Evolutionary conservation across 2,329 filamentous ascomycete species (phyloP).

Genomic region (Ascochyta lentis): DNA sequence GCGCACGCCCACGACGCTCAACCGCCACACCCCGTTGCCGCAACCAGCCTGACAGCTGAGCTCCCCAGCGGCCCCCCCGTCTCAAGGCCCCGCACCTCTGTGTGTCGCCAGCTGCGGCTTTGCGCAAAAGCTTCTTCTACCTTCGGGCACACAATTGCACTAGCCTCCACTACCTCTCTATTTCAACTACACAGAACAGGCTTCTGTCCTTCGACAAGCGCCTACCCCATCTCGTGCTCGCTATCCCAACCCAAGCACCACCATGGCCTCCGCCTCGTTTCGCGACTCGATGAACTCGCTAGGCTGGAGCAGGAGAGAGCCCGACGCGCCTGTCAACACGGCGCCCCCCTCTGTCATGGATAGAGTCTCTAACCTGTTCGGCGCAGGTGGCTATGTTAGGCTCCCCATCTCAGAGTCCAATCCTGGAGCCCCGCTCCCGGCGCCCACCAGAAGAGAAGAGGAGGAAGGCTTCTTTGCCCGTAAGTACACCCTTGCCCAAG

Average conservation of each 20-base stretch:
- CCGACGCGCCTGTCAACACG: conserved; percentile 77
- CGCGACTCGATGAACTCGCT: conserved; percentile 93
- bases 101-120: conserved; percentile 49
- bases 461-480: conserved; percentile 94
- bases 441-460: conserved; percentile 84
- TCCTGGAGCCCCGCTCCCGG: conserved; percentile 83
- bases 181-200: conserved; percentile 23
- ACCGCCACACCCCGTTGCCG: conserved; percentile 17
- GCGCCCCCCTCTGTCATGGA: conserved; percentile 77
- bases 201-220: conserved; percentile 12
- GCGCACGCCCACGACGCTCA: conserved; percentile 14
- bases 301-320: conserved; percentile 88
- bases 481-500: conserved; percentile 63
- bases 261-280: conserved; percentile 88
- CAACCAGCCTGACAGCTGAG: conserved; percentile 23
- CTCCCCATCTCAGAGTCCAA: conserved; percentile 80
- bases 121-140: conserved; percentile 36
- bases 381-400: conserved; percentile 83
- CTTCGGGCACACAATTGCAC: conserved; percentile 7
- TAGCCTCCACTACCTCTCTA: conserved; percentile 18
- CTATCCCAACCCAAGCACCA: conserved; percentile 8
- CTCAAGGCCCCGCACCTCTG: conserved; percentile 33
- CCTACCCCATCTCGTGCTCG: conserved; percentile 10
- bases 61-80: neutral
- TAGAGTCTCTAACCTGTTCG: conserved; percentile 82